Evolutionary conservation across 805 yeast species (phyloP).

Genomic region (Sugiyamaella smithiae): DNA sequence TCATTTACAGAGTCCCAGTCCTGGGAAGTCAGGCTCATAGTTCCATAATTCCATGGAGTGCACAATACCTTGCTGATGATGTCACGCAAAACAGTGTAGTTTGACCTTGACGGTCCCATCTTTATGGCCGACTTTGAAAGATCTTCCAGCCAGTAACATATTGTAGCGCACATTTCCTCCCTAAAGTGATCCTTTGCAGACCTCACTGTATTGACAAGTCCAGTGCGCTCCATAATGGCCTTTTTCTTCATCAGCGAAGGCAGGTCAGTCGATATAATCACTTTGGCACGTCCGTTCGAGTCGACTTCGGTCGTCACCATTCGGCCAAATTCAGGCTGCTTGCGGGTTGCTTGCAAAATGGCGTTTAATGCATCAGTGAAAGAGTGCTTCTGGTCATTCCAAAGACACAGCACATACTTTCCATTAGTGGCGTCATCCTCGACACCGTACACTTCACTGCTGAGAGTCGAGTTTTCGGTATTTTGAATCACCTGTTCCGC

Average conservation of each 20-base stretch:
- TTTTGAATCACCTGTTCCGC: constrained; percentile 31
- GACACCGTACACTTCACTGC: constrained; percentile 45
- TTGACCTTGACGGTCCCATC: constrained; percentile 31
- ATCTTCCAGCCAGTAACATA: constrained; percentile 62
- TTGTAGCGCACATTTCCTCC: constrained; percentile 77
- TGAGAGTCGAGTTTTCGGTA: constrained; percentile 36
- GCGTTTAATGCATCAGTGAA: constrained; percentile 68
- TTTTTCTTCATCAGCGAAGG: constrained; percentile 52
- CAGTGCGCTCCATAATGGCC: constrained; percentile 56
- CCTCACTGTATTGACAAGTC: constrained; percentile 63
- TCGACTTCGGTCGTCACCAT: constrained; percentile 71
- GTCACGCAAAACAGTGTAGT: constrained; percentile 47
- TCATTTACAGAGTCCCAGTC: background rate
- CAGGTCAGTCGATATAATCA: constrained; percentile 55
- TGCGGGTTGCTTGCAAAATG: constrained; percentile 60
- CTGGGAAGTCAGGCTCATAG: constrained; percentile 22
- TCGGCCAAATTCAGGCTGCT: constrained; percentile 60
- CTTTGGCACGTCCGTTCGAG: constrained; percentile 63
- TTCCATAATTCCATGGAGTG: constrained; percentile 60
- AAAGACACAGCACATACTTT: constrained; percentile 56
- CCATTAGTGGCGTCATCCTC: constrained; percentile 43
- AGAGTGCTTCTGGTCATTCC: constrained; percentile 79
- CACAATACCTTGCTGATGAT: constrained; percentile 57
- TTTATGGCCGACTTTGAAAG: constrained; percentile 53
- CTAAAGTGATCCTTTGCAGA: constrained; percentile 67